A percentile compares a stretch with the other conserved stretches of the same genome.
phyloP scores from a whole-genome alignment of 305 asterid genomes.

The Fraxinus velutina region DNA sequence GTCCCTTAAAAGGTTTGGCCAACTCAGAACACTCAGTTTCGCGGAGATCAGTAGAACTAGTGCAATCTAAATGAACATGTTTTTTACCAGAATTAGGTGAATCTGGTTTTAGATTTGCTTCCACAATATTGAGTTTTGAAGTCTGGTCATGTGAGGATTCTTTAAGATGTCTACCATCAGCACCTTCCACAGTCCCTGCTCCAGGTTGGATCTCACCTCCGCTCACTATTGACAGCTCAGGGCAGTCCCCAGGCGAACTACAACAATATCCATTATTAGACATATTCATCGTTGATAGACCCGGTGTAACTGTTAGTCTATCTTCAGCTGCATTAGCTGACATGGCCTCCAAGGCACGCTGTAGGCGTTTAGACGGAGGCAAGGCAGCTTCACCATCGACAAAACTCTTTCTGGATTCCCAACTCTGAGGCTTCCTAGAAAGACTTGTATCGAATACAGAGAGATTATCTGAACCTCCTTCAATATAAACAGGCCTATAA shows the following conservation, averaged over 20 bases:
- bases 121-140: conserved; percentile 30
- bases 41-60: conserved; percentile 27
- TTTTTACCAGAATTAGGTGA: conserved; percentile 26
- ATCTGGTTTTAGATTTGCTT: conserved; percentile 28
- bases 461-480: conserved; percentile 32
- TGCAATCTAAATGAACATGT: conserved; percentile 24
- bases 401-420: conserved; percentile 53
- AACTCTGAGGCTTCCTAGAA: conserved; percentile 39
- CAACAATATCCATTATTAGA: conserved; percentile 35
- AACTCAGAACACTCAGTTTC: conserved; percentile 32
- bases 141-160: conserved; percentile 26
- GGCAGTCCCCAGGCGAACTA: conserved; percentile 15
- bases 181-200: conserved; percentile 32
- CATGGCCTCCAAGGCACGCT: conserved; percentile 96
- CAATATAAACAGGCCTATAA: conserved; percentile 29
- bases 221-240: conserved; percentile 34
- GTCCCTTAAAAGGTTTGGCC: conserved; percentile 28
- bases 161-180: conserved; percentile 28
- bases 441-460: conserved; percentile 39
- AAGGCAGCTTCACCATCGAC: conserved; percentile 84
- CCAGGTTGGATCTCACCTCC: conserved; percentile 38
- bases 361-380: conserved; percentile 90
- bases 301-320: conserved; percentile 42
- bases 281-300: conserved; percentile 34
- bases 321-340: conserved; percentile 86